Conservation (phyloP, 441 rosid genomes). For the Pelargonium myrrhifolium region DNA sequence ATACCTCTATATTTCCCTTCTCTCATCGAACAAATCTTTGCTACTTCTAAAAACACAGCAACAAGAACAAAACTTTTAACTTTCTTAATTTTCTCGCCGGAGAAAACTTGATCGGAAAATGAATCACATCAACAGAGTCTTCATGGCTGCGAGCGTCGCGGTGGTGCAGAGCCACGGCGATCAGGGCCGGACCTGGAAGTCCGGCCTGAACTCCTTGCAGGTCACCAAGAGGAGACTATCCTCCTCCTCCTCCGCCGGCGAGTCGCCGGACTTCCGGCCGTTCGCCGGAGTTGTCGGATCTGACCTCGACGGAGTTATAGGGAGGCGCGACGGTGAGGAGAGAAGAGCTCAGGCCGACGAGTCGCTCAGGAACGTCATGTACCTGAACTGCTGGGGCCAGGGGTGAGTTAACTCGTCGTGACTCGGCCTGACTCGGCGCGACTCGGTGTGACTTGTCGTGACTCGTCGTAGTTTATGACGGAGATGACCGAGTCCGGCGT, state of each 20-base stretch:
- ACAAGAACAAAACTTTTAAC: background rate
- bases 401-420: too few species aligned
- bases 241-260: constrained; percentile 19
- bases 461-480: background rate
- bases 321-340: constrained; percentile 5
- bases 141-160: constrained; percentile 68
- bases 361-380: constrained; percentile 66
- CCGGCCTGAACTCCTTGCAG: constrained; percentile 37
- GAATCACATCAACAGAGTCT: constrained; percentile 48
- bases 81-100: too few species aligned
- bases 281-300: constrained; percentile 32
- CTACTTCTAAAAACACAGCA: background rate
- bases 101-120: constrained; percentile 17
- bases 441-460: background rate
- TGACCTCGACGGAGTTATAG: constrained; percentile 22
- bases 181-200: constrained; percentile 41
- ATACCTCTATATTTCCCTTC: background rate
- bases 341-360: constrained; percentile 40
- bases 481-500: background rate
- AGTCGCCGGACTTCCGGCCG: constrained; percentile 43
- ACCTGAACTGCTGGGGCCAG: constrained; percentile 82
- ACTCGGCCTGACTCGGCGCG: too few species aligned
- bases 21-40: background rate
- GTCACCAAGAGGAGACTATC: constrained; percentile 36
- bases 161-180: constrained; percentile 61